Evolutionary conservation across 768 basidiomycete genomes (phyloP).

Genomic region (Strobilomyces echinocephalus): DNA sequence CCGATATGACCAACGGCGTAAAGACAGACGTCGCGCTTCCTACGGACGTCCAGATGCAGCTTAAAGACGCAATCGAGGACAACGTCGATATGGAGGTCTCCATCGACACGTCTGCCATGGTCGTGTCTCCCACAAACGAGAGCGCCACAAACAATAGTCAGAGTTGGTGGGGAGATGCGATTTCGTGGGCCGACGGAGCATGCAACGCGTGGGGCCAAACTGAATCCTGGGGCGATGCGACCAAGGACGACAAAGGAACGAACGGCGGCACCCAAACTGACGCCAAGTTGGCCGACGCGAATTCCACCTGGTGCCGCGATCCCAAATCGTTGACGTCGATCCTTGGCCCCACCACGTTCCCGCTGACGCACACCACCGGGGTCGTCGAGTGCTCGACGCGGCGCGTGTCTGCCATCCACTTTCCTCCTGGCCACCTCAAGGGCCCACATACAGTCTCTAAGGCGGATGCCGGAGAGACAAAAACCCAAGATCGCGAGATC

Average conservation of each 20-base stretch:
- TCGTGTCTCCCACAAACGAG: background rate
- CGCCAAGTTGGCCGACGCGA: slow-evolving; percentile 12
- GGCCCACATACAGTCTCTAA: background rate
- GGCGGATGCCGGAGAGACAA: background rate
- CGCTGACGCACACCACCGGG: slow-evolving; percentile 59
- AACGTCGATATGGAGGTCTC: slow-evolving; percentile 21
- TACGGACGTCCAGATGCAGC: slow-evolving; percentile 16
- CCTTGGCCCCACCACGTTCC: slow-evolving; percentile 54
- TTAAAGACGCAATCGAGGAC: slow-evolving; percentile 29
- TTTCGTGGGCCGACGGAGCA: slow-evolving; percentile 13
- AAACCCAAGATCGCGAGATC: slow-evolving; percentile 7
- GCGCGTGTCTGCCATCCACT: slow-evolving; percentile 44
- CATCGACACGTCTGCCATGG: background rate
- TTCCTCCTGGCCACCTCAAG: slow-evolving; percentile 31
- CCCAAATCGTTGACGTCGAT: slow-evolving; percentile 32
- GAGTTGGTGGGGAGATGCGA: slow-evolving; percentile 2
- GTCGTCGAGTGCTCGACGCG: slow-evolving; percentile 64
- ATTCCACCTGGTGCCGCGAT: slow-evolving; percentile 24
- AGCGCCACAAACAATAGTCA: background rate
- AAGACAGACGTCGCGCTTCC: slow-evolving; percentile 19
- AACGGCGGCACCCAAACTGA: background rate
- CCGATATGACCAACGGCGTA: slow-evolving; percentile 12
- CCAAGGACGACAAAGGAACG: slow-evolving; percentile 8
- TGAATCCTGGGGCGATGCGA: slow-evolving; percentile 1
- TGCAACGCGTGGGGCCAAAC: slow-evolving; percentile 11